Evolutionary conservation across 2,329 filamentous ascomycete genomes (phyloP).

Genomic region (Colletotrichum horii): DNA sequence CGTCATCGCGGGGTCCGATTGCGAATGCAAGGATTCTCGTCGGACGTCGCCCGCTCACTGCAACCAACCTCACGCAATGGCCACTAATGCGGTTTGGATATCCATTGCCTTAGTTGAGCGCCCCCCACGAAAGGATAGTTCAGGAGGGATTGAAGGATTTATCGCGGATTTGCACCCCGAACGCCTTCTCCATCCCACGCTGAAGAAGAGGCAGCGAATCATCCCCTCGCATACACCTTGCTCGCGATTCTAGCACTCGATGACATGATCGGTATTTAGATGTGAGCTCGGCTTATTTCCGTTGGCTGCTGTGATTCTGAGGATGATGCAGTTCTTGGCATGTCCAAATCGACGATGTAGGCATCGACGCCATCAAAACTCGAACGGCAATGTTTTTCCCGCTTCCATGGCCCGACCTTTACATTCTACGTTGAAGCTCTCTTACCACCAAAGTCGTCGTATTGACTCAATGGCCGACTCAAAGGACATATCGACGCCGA

Average conservation of each 20-base stretch:
- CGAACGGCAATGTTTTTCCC: not conserved
- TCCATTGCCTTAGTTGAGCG: not conserved
- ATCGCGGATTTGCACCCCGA: not conserved
- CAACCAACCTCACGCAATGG: not conserved
- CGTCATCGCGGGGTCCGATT: constrained; percentile 9
- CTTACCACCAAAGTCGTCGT: not conserved
- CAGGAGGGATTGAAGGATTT: not conserved
- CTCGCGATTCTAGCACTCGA: not conserved
- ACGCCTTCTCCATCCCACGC: not conserved
- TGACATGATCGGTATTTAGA: not conserved
- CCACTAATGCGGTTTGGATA: not conserved
- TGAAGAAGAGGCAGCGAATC: not conserved
- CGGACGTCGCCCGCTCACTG: not conserved
- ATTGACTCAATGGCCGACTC: not conserved
- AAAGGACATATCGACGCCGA: not conserved
- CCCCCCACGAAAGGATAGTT: not conserved
- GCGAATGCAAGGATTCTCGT: not conserved
- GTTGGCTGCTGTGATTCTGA: not conserved
- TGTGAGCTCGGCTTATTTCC: not conserved
- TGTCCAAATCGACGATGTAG: not conserved
- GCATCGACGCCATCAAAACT: not conserved
- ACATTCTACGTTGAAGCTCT: not conserved
- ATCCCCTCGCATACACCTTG: not conserved
- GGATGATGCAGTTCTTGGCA: not conserved
- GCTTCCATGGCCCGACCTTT: not conserved